Evolutionary conservation across 768 basidiomycete species (phyloP).

Genomic region (Lentinula sp.): DNA sequence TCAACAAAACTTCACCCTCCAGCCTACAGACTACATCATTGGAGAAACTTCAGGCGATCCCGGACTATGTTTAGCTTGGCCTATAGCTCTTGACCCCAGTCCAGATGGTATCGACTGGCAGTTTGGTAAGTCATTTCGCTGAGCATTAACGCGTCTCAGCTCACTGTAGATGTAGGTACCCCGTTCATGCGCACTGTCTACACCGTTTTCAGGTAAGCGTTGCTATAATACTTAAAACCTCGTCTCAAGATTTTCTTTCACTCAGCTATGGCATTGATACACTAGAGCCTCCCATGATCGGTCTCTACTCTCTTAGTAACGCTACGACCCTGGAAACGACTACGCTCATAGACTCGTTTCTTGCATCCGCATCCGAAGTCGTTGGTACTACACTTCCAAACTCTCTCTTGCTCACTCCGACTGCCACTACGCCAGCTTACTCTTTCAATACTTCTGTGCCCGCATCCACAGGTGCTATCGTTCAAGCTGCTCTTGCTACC

Average conservation of each 20-base stretch:
- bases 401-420: slow-evolving; percentile 59
- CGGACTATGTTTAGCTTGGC: slow-evolving; percentile 70
- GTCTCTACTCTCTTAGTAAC: slow-evolving; percentile 61
- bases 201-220: slow-evolving; percentile 62
- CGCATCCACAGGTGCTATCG: slow-evolving; percentile 48
- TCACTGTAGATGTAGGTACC: slow-evolving; percentile 31
- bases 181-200: slow-evolving; percentile 75
- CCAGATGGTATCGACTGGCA: slow-evolving; percentile 82
- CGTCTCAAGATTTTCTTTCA: slow-evolving; percentile 2
- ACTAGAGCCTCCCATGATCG: slow-evolving; percentile 73
- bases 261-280: slow-evolving; percentile 69
- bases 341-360: slow-evolving; percentile 37
- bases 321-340: slow-evolving; percentile 36
- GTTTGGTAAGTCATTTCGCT: slow-evolving; percentile 40
- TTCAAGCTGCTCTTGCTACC: slow-evolving; percentile 57
- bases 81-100: slow-evolving; percentile 56
- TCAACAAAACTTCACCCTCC: slow-evolving; percentile 47
- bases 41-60: slow-evolving; percentile 63
- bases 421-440: slow-evolving; percentile 58
- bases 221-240: neutral
- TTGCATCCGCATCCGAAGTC: slow-evolving; percentile 60
- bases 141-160: neutral
- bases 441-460: slow-evolving; percentile 63
- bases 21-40: slow-evolving; percentile 74
- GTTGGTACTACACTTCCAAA: slow-evolving; percentile 69